These are phyloP conservation scores for Apophysomyces sp. DNA, from an alignment of 371 early-diverging fungal species.

Conservation along the genomic window DNA sequence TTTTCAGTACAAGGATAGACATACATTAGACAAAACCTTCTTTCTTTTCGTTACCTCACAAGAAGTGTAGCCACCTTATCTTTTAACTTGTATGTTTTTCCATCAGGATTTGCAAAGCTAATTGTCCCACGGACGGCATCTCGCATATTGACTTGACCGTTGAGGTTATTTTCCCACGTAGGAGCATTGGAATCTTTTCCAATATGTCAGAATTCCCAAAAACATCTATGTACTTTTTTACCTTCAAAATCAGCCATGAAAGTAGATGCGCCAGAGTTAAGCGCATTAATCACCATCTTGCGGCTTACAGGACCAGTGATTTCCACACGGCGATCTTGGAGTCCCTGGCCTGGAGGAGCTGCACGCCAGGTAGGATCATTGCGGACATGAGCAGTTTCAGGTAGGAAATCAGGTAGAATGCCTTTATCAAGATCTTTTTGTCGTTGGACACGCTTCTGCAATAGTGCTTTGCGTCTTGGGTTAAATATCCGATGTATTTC, in stretches of 20 bases:
- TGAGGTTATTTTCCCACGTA: constrained; percentile 88
- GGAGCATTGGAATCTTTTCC: constrained; percentile 87
- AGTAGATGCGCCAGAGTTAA: constrained; percentile 90
- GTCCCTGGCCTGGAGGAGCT: constrained; percentile 89
- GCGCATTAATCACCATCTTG: constrained; percentile 98
- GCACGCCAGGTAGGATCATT: constrained; percentile 88
- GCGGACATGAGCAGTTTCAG: constrained; percentile 89
- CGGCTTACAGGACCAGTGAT: constrained; percentile 98
- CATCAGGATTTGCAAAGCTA: constrained; percentile 81
- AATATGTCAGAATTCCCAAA: no score
- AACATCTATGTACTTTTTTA: constrained; percentile 18
- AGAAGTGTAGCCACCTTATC: constrained; percentile 86
- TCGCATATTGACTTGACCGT: constrained; percentile 90
- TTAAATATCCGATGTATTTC: constrained; percentile 88
- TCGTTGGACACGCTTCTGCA: constrained; percentile 71
- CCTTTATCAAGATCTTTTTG: constrained; percentile 82
- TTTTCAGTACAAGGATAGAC: no score
- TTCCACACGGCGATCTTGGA: constrained; percentile 92
- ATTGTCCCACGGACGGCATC: constrained; percentile 89
- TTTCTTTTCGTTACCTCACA: no score
- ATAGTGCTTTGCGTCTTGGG: constrained; percentile 75
- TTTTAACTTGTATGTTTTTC: constrained; percentile 86
- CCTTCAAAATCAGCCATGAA: constrained; percentile 98
- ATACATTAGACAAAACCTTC: no score
- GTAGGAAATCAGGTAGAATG: constrained; percentile 85